Percentiles rank a stretch among this genome's conserved stretches.
These are phyloP conservation scores for Colletotrichum sp. DNA, from an alignment of 2,329 filamentous ascomycete genomes.

Conservation along the genomic window DNA sequence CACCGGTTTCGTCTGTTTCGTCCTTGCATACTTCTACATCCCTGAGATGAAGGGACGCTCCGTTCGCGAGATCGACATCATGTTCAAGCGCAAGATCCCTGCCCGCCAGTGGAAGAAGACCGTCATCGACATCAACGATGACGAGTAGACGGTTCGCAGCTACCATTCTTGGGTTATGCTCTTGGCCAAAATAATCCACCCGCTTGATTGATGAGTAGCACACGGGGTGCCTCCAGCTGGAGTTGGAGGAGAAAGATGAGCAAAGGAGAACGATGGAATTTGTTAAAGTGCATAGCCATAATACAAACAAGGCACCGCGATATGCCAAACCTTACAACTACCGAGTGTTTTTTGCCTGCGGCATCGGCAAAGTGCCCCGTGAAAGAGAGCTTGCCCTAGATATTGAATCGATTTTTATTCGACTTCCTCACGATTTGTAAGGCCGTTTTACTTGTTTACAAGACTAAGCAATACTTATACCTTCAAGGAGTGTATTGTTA, in stretches of 20 bases:
- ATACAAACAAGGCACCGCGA: neutral
- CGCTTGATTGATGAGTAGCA: neutral
- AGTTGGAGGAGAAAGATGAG: neutral
- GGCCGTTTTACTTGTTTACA: neutral
- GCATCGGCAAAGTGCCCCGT: neutral
- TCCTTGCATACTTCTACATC: slow-evolving; percentile 51
- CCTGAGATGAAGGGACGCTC: slow-evolving; percentile 64
- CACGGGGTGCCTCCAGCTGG: neutral
- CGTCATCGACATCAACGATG: slow-evolving; percentile 61
- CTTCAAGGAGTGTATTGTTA: neutral
- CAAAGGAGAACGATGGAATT: neutral
- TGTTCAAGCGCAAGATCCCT: slow-evolving; percentile 58
- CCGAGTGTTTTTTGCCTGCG: neutral
- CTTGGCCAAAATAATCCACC: neutral
- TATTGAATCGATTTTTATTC: neutral
- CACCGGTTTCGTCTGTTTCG: slow-evolving; percentile 60
- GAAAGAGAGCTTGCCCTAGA: neutral
- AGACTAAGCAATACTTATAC: neutral
- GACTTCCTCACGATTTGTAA: neutral
- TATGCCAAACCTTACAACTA: neutral
- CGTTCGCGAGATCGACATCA: slow-evolving; percentile 66
- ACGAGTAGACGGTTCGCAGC: slow-evolving; percentile 54
- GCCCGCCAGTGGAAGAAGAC: slow-evolving; percentile 63
- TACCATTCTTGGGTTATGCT: neutral
- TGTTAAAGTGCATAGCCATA: neutral